Conservation (phyloP, 2,329 filamentous ascomycete species). For the Pyrenophora seminiperda region DNA sequence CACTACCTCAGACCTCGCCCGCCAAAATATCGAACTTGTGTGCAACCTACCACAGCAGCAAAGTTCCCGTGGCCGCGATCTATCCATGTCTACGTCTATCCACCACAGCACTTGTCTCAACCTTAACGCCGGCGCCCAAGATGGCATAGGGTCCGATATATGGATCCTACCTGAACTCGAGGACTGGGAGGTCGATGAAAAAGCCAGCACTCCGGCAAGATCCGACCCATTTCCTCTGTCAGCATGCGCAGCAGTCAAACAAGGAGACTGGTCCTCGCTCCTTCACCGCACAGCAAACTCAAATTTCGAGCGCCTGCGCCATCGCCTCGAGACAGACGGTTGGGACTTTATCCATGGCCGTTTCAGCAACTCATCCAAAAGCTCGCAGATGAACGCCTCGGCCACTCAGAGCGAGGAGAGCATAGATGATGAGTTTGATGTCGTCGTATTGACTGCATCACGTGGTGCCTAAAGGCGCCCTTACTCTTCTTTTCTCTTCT, state of each 20-base stretch:
- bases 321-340: conserved; percentile 39
- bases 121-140: conserved; percentile 14
- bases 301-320: conserved; percentile 38
- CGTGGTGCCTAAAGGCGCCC: background rate
- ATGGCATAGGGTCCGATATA: conserved; percentile 31
- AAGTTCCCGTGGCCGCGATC: background rate
- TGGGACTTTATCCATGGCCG: conserved; percentile 42
- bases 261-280: conserved; percentile 23
- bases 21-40: conserved; percentile 11
- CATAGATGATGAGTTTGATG: conserved; percentile 45
- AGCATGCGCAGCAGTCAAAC: background rate
- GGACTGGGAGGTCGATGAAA: conserved; percentile 32
- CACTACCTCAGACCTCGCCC: background rate
- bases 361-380: conserved; percentile 31
- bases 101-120: conserved; percentile 35
- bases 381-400: conserved; percentile 13
- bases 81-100: conserved; percentile 17
- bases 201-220: background rate
- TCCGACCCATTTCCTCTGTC: background rate
- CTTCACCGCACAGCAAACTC: conserved; percentile 35
- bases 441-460: conserved; percentile 33
- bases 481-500: no score
- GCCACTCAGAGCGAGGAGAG: conserved; percentile 30
- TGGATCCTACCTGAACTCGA: conserved; percentile 44
- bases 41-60: background rate